Conservation (phyloP, 1,284 basidiomycete species). For the Takashimella tepidaria region DNA sequence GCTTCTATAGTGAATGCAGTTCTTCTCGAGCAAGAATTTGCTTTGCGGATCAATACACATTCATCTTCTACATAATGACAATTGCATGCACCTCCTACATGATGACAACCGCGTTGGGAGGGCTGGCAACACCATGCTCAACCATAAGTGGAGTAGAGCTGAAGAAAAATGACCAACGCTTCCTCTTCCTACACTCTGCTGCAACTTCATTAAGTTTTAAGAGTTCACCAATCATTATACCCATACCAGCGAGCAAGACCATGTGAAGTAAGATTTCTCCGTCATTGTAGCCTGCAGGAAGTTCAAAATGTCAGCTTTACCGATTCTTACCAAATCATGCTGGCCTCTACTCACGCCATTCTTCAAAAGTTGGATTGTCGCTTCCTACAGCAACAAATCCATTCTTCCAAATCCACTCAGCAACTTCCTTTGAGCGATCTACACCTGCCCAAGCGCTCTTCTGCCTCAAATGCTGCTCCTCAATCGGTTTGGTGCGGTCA, state of each 20-base stretch:
- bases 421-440: conserved; percentile 5
- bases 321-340: no score
- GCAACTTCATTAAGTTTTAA: conserved; percentile 10
- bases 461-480: background rate
- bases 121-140: conserved; percentile 17
- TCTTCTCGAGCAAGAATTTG: no score
- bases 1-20: no score
- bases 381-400: conserved; percentile 16
- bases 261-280: conserved; percentile 9
- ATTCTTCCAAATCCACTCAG: conserved; percentile 18
- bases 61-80: no score
- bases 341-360: conserved; percentile 16
- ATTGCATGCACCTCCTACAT: conserved; percentile 2
- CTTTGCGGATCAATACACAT: no score
- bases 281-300: background rate
- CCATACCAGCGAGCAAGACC: conserved; percentile 15
- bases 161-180: conserved; percentile 16
- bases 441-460: conserved; percentile 8
- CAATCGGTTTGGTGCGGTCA: background rate
- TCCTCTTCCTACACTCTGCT: conserved; percentile 9
- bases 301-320: background rate
- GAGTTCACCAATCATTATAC: conserved; percentile 20
- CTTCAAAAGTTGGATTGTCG: conserved; percentile 19
- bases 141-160: conserved; percentile 13
- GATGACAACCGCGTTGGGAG: conserved; percentile 16